Percentiles rank a stretch among this genome's conserved stretches.
Conservation (phyloP, 2,329 filamentous ascomycete genomes). For the Pleochaeta shiraiana region DNA sequence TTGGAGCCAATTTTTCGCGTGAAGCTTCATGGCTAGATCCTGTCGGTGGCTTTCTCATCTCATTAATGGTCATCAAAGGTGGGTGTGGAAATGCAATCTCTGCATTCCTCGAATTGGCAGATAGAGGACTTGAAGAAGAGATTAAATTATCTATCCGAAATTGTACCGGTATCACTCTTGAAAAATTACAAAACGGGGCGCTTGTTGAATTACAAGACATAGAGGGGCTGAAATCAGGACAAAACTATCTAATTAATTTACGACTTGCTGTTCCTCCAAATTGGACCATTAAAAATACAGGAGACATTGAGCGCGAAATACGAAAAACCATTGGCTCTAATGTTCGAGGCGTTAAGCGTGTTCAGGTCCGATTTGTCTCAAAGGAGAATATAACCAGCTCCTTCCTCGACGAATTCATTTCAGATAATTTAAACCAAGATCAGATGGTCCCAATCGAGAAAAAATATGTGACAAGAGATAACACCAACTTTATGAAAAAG, state of each 20-base stretch:
- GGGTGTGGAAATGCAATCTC: constrained; percentile 69
- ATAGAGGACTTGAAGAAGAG: constrained; percentile 71
- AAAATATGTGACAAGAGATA: too few species aligned
- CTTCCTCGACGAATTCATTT: constrained; percentile 63
- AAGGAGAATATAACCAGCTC: constrained; percentile 33
- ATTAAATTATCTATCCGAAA: constrained; percentile 50
- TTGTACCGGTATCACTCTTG: constrained; percentile 38
- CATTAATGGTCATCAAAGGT: constrained; percentile 77
- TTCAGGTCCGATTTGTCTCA: constrained; percentile 67
- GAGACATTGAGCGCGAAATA: constrained; percentile 49
- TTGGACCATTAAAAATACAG: constrained; percentile 54
- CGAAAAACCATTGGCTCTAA: constrained; percentile 50
- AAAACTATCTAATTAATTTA: constrained; percentile 86
- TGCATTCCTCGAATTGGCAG: constrained; percentile 74
- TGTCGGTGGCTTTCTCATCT: constrained; percentile 80
- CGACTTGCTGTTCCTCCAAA: constrained; percentile 58
- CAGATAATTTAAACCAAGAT: constrained; percentile 25
- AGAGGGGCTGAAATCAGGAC: constrained; percentile 82
- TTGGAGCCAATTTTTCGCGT: constrained; percentile 67
- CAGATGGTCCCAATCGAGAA: constrained; percentile 22
- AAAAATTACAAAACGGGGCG: constrained; percentile 28
- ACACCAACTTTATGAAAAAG: too few species aligned
- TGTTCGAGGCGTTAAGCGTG: constrained; percentile 63
- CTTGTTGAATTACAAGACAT: constrained; percentile 54
- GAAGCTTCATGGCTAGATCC: constrained; percentile 88